Percentiles rank a stretch among this genome's conserved stretches.
phyloP scores from a whole-genome alignment of 176 grass and related monocot species.

The Triticum urartu region DNA sequence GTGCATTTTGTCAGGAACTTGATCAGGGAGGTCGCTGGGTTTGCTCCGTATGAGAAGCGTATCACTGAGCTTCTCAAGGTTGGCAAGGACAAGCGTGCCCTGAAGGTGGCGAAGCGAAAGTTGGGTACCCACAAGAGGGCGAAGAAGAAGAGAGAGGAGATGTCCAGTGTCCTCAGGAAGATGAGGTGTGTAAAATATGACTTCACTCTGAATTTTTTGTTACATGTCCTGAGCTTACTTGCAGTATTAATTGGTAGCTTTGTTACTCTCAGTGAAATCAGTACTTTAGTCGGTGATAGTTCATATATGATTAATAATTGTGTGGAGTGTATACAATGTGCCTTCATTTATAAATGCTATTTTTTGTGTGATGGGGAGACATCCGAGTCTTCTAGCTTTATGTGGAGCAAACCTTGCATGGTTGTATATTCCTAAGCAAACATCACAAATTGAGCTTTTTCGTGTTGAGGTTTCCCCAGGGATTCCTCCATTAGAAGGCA shows the following conservation, averaged over 20 bases:
- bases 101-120: constrained; percentile 61
- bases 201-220: neutral
- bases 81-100: constrained; percentile 61
- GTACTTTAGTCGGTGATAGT: neutral
- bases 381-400: neutral
- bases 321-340: too few relatives aligned
- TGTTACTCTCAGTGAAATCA: neutral
- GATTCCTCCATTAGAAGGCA: neutral
- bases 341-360: too few relatives aligned
- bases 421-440: neutral
- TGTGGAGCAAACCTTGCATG: neutral
- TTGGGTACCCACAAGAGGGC: constrained; percentile 66
- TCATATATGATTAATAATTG: too few relatives aligned
- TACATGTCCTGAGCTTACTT: neutral
- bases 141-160: constrained; percentile 75
- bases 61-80: constrained; percentile 67
- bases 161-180: constrained; percentile 50
- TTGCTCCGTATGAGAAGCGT: constrained; percentile 60
- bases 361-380: neutral
- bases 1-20: constrained; percentile 46
- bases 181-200: constrained; percentile 29
- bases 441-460: neutral
- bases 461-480: neutral
- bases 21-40: constrained; percentile 64
- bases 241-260: neutral